phyloP scores from a whole-genome alignment of 371 early-diverging fungal genomes.

The Mucor racemosus region DNA sequence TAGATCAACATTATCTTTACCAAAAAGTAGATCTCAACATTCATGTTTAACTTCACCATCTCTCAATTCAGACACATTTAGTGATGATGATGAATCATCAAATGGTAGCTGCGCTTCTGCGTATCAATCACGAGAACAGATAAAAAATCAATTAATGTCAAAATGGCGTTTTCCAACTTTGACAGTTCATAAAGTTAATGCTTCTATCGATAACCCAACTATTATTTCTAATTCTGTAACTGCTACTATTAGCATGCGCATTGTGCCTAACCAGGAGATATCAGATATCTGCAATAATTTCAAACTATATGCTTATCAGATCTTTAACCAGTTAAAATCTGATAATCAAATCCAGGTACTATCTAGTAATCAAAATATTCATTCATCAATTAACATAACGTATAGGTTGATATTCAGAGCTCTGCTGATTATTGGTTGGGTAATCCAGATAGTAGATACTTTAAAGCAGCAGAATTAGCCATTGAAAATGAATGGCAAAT shows the following conservation, averaged over 20 bases:
- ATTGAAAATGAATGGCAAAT: slow-evolving; percentile 71
- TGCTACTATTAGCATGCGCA: slow-evolving; percentile 78
- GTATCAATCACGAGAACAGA: slow-evolving; percentile 14
- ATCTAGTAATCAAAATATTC: not conserved
- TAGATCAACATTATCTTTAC: slow-evolving; percentile 19
- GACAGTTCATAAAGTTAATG: slow-evolving; percentile 82
- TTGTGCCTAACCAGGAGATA: slow-evolving; percentile 81
- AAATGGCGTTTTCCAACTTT: slow-evolving; percentile 85
- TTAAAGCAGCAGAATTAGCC: slow-evolving; percentile 68
- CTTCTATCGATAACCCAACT: slow-evolving; percentile 73
- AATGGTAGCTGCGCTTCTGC: not conserved
- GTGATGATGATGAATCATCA: not conserved
- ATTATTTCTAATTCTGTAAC: slow-evolving; percentile 75
- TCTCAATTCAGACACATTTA: slow-evolving; percentile 17
- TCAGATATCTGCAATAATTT: slow-evolving; percentile 65
- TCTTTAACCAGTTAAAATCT: slow-evolving; percentile 57
- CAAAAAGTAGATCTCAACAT: slow-evolving; percentile 37
- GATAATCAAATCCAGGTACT: slow-evolving; percentile 48
- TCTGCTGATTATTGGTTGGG: slow-evolving; percentile 86
- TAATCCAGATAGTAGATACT: slow-evolving; percentile 68
- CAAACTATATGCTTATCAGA: slow-evolving; percentile 51
- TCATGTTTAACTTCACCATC: slow-evolving; percentile 36
- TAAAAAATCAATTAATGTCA: slow-evolving; percentile 67
- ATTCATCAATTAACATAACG: not conserved
- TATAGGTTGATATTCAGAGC: slow-evolving; percentile 45